Evolutionary conservation across 495 filamentous ascomycete species (phyloP).

Genomic region (Penicillium cosmopolitanum): DNA sequence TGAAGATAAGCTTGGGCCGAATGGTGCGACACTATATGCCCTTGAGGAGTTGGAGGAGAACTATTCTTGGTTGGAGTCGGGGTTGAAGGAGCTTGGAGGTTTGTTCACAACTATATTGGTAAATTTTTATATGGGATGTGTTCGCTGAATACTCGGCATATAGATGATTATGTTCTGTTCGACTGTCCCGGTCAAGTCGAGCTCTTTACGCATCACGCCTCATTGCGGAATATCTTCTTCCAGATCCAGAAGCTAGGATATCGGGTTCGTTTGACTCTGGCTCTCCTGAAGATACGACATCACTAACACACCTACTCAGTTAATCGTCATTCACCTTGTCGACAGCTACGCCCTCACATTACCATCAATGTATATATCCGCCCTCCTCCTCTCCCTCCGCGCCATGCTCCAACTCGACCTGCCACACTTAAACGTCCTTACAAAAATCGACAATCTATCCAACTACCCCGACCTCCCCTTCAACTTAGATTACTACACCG

Average conservation of each 20-base stretch:
- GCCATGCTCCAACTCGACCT: constrained; percentile 98
- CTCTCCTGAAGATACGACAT: neutral
- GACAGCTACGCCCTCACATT: constrained; percentile 90
- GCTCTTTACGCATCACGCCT: constrained; percentile 91
- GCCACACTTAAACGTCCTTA: constrained; percentile 91
- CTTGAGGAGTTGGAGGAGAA: constrained; percentile 94
- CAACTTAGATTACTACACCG: constrained; percentile 94
- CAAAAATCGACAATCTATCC: constrained; percentile 91
- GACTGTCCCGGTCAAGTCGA: constrained; percentile 98
- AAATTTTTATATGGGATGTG: neutral
- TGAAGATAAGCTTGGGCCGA: constrained; percentile 88
- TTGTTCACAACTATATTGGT: constrained; percentile 13
- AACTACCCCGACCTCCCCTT: constrained; percentile 84
- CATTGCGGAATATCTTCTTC: constrained; percentile 87
- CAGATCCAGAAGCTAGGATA: constrained; percentile 89
- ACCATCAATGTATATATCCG: constrained; percentile 92
- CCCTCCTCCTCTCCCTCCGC: constrained; percentile 86
- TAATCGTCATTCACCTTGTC: constrained; percentile 86
- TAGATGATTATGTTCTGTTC: constrained; percentile 92
- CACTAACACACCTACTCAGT: constrained; percentile 51
- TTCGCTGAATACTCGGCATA: constrained; percentile 3
- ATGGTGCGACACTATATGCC: constrained; percentile 89
- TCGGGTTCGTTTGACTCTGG: constrained; percentile 62
- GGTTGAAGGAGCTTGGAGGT: constrained; percentile 71
- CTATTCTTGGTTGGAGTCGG: constrained; percentile 83